phyloP scores from a whole-genome alignment of 331 rosid species.

The Arachis monticola region DNA sequence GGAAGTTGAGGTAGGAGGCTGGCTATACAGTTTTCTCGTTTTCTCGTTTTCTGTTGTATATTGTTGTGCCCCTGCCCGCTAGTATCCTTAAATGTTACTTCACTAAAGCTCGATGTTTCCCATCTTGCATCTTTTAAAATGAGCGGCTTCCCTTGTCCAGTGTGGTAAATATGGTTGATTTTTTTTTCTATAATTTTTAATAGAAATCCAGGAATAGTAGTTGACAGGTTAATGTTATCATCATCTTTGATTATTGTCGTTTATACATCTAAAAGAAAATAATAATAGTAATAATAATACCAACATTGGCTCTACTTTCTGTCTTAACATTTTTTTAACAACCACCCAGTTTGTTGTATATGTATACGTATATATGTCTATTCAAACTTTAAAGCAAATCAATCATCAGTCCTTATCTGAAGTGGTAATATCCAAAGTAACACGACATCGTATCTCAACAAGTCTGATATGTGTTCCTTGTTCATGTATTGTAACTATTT shows the following conservation, averaged over 20 bases:
- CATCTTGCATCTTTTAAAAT: slow-evolving; percentile 25
- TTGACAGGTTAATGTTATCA: slow-evolving; percentile 6
- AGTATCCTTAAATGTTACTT: slow-evolving; percentile 3
- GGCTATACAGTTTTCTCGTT: slow-evolving; percentile 1
- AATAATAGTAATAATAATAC: background rate
- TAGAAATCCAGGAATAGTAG: background rate
- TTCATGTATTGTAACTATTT: slow-evolving; percentile 15
- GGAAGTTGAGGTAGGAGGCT: slow-evolving; percentile 89
- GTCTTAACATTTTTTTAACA: background rate
- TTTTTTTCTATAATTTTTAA: background rate
- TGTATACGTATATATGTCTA: background rate
- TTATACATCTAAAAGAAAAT: background rate
- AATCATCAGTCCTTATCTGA: slow-evolving; percentile 31
- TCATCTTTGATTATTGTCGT: background rate
- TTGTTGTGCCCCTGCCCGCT: background rate
- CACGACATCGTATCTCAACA: slow-evolving; percentile 13
- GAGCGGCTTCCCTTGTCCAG: slow-evolving; percentile 4
- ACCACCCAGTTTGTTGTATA: background rate
- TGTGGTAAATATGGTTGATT: slow-evolving; percentile 17
- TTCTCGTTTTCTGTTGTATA: background rate
- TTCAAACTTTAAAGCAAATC: slow-evolving; percentile 9
- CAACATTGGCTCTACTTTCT: slow-evolving; percentile 27
- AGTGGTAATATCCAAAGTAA: slow-evolving; percentile 29
- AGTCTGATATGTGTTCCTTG: slow-evolving; percentile 10
- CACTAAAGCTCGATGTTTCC: slow-evolving; percentile 13